Evolutionary conservation across 768 basidiomycete species (phyloP).

Genomic region (Collybia nuda): DNA sequence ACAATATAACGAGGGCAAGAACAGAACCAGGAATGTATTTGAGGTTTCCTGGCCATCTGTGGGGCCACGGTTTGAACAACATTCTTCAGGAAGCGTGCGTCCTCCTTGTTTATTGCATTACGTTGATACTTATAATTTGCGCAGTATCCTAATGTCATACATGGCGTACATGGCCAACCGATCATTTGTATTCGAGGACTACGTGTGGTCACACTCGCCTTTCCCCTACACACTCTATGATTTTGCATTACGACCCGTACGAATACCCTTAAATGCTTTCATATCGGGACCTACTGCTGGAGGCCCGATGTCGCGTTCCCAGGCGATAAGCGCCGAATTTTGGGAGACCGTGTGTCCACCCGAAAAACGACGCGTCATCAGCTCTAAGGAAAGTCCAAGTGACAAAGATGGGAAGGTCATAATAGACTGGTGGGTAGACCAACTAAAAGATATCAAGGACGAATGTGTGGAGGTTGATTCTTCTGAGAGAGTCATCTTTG

Average conservation of each 20-base stretch:
- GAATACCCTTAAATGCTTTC: conserved; percentile 59
- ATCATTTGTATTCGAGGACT: conserved; percentile 64
- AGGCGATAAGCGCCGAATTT: conserved; percentile 48
- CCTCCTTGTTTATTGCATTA: neutral
- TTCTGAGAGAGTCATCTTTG: conserved; percentile 40
- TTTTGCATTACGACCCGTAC: conserved; percentile 48
- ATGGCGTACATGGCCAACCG: conserved; percentile 49
- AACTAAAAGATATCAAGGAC: conserved; percentile 32
- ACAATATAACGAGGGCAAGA: conserved; percentile 12
- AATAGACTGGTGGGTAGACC: conserved; percentile 49
- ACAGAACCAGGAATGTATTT: conserved; percentile 32
- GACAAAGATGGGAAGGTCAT: conserved; percentile 40
- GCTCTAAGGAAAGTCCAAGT: conserved; percentile 31
- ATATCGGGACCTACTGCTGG: conserved; percentile 58
- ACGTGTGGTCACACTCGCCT: conserved; percentile 56
- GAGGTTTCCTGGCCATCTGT: conserved; percentile 52
- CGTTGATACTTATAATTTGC: neutral
- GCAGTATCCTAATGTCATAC: conserved; percentile 51
- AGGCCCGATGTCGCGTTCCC: conserved; percentile 30
- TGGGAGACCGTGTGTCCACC: conserved; percentile 49
- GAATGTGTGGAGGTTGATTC: conserved; percentile 47
- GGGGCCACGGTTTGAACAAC: conserved; percentile 65
- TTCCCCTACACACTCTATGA: conserved; percentile 56
- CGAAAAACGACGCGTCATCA: conserved; percentile 28
- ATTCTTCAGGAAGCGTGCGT: conserved; percentile 61